Base-by-base conservation (phyloP, 2,329 filamentous ascomycete species). In the Tricladium varicosporioides region DNA sequence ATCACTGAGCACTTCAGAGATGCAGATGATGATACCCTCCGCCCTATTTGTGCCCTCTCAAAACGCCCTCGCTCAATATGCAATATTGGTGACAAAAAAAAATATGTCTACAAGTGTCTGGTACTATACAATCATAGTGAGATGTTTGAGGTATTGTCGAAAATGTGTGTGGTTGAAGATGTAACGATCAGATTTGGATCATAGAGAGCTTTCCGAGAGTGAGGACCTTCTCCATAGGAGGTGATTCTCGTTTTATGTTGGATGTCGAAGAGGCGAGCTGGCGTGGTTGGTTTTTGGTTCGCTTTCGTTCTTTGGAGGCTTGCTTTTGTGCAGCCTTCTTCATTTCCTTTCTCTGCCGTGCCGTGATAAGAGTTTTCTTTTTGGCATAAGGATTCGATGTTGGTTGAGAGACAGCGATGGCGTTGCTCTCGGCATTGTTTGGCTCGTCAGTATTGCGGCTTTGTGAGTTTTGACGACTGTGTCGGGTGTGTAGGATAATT, bases 311-410 rank as follows among this genome's bases (percentile, higher is more conserved):
- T 16, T 46, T 58, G n/a, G 51, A 33, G 14, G 31, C 32, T 40
- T 48, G 18, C 31, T 51, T 54, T n/a, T 53, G 55, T 18, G 36
- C 50, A 27, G 31, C 22, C 32, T 57, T 57, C 44, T 54, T 58
- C 15, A 50, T 13, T 13, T 14, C 51, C 46, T 58, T 58, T 2
- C 19, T 31, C 11, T 58, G 50, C 8, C 47, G 51, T 5, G 55
- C 55, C 13, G 47, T 49, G 9, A 54, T 36, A 10, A 47, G 31
- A 22, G 40, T 47, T 16, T 50, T 53, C 45, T 47, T 49, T 13
- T 18, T 48, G 19, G 19, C 11, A 13, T 5, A 13, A 13, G 33
- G 10, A 49, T 32, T 32, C 2, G 15, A 36, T 13, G 15, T 19
- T 5, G 36, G n/a, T 40, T 40, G 36, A 40, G 36, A 11, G n/a